Percentiles rank a stretch among this genome's conserved stretches.
These are phyloP conservation scores for Picea glauca DNA, from an alignment of 75 land plant genomes.

Conservation along the genomic window DNA sequence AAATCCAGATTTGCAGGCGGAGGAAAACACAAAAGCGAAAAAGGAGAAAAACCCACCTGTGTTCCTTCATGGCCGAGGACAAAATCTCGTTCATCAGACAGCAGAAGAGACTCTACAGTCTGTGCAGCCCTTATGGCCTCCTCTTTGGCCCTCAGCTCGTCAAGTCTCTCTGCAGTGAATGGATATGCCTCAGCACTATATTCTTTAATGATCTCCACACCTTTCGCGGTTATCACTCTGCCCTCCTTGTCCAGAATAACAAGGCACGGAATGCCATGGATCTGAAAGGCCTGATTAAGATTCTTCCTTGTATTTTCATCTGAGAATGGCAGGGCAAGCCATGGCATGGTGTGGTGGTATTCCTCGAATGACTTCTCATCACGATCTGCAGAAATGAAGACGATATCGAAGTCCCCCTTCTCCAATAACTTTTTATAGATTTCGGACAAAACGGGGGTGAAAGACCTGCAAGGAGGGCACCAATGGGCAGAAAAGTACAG, in stretches of 20 bases:
- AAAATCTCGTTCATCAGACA: constrained; percentile 30
- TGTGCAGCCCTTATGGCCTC: constrained; percentile 38
- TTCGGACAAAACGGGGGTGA: constrained; percentile 48
- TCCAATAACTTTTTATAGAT: constrained; percentile 35
- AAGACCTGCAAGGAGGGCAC: constrained; percentile 62
- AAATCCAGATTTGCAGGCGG: no score
- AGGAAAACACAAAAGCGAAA: background rate
- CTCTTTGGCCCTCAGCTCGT: constrained; percentile 22
- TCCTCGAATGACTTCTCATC: constrained; percentile 42
- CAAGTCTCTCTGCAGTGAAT: constrained; percentile 43
- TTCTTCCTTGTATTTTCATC: constrained; percentile 28
- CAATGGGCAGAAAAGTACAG: constrained; percentile 73
- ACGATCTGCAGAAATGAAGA: constrained; percentile 45
- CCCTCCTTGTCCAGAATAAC: constrained; percentile 46
- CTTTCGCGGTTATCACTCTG: constrained; percentile 26
- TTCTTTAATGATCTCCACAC: constrained; percentile 23
- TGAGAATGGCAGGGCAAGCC: constrained; percentile 79
- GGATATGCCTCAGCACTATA: constrained; percentile 58
- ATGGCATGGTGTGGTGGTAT: constrained; percentile 72
- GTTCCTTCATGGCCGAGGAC: constrained; percentile 34
- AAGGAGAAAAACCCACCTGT: constrained; percentile 19
- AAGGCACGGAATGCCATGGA: constrained; percentile 53
- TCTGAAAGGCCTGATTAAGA: constrained; percentile 29
- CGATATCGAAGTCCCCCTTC: constrained; percentile 47
- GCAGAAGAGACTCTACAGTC: constrained; percentile 45